phyloP scores from a whole-genome alignment of 2,329 filamentous ascomycete species.

The Fusarium veterinarium region DNA sequence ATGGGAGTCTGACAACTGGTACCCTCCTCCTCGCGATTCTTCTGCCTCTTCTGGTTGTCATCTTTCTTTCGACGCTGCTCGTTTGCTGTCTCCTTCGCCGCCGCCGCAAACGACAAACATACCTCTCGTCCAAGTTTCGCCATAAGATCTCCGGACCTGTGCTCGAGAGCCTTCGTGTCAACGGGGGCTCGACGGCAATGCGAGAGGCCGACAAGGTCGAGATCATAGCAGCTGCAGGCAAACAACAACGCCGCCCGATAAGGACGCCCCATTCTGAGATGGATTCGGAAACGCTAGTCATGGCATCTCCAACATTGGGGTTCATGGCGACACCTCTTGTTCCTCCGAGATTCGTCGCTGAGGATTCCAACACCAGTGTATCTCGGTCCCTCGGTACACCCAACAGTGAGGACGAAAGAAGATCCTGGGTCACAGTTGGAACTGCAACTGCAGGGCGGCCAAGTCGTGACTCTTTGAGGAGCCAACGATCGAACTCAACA shows the following conservation, averaged over 20 bases:
- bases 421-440: conserved; percentile 53
- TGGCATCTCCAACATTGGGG: conserved; percentile 46
- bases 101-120: conserved; percentile 44
- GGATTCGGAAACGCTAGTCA: conserved; percentile 39
- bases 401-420: conserved; percentile 42
- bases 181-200: conserved; percentile 42
- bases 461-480: conserved; percentile 43
- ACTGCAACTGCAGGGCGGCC: conserved; percentile 35
- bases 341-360: conserved; percentile 41
- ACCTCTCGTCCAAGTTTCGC: conserved; percentile 47
- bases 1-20: conserved; percentile 45
- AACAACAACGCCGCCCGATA: conserved; percentile 25
- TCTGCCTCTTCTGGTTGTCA: conserved; percentile 54
- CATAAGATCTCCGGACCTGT: conserved; percentile 50
- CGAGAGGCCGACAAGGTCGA: conserved; percentile 37
- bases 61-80: conserved; percentile 49
- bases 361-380: conserved; percentile 37
- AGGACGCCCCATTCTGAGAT: conserved; percentile 42
- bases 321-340: conserved; percentile 37
- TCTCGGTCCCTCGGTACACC: conserved; percentile 37
- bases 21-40: conserved; percentile 58
- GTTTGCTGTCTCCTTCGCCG: conserved; percentile 51
- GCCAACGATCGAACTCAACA: conserved; percentile 43
- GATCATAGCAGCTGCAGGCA: conserved; percentile 2
- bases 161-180: conserved; percentile 44